Base-by-base conservation (phyloP, 768 basidiomycete species). In the Psilocybe subaeruginosa region DNA sequence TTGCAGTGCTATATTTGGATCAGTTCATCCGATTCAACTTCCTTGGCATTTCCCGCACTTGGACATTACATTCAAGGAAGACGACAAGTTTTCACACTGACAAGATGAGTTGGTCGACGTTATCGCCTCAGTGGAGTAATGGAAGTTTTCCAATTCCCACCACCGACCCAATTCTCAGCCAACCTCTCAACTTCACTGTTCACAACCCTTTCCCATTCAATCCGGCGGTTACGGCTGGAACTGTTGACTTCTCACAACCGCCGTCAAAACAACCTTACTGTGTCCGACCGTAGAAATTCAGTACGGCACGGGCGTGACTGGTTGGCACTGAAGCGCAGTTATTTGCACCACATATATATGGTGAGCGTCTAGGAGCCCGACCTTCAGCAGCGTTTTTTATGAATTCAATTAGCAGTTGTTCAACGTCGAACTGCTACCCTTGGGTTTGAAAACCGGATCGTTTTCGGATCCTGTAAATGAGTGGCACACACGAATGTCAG, bases 181-280 rank as follows among this genome's bases (percentile, higher is more conserved):
- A 43, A n/a, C 51, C 33, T 31, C 29, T 16, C 51, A 53, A 53
- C 33, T 53, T n/a, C n/a, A 53, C 16, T 35, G 11, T 37, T 33
- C 35, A 37, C 41, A 43, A 37, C 12, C 49, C 31, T 30, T 59
- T 53, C 51, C 27, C 30, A 46, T 39, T 39, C 45, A 41, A 37
- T 47, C 43, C 58, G 51, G 45, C 57, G 45, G 33, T 54, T 41
- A n/a, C 49, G n/a, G 17, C 27, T 23, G 4, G 41, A n/a, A 43
- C 33, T 37, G 43, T 29, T 56, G 47, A 49, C 19, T 62, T 54
- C 56, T 62, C 56, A 61, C 60, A 41, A 55, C 54, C 49, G 60
- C 54, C 54, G 60, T 56, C 60, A 56, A 54, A 56, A 41, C 49
- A 56, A 33, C 55, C 45, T 56, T 47, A 23, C 23, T 23, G 23